Percentiles rank a stretch among this genome's conserved stretches.
Evolutionary conservation across 2,329 filamentous ascomycete species (phyloP).

Genomic region (Sporothrix dimorphospora): DNA sequence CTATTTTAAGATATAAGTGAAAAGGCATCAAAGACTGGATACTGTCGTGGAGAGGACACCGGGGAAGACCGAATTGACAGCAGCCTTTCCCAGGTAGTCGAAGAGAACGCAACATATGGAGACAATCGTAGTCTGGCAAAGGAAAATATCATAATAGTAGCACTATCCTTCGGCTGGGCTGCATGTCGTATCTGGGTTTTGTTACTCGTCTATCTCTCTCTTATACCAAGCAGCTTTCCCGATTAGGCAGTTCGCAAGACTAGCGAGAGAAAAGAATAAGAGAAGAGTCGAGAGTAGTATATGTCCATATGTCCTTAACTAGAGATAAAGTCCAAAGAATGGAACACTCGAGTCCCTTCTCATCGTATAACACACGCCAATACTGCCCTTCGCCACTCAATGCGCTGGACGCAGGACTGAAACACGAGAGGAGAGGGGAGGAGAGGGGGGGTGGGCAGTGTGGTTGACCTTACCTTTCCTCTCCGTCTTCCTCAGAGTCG

Average conservation of each 20-base stretch:
- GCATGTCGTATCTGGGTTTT: not conserved
- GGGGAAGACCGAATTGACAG: not conserved
- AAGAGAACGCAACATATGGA: not conserved
- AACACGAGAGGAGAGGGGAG: not conserved
- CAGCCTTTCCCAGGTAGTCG: not conserved
- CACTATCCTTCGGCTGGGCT: not conserved
- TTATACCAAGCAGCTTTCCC: slow-evolving; percentile 3
- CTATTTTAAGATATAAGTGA: not conserved
- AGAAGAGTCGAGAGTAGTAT: too few species aligned
- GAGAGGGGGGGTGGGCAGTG: not conserved
- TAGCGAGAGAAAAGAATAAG: not conserved
- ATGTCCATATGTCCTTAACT: not conserved
- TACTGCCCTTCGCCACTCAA: not conserved
- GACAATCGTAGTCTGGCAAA: not conserved
- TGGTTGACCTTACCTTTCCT: not conserved
- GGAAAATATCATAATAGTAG: not conserved
- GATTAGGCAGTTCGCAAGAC: slow-evolving; percentile 21
- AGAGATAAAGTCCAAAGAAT: not conserved
- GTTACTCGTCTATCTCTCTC: not conserved
- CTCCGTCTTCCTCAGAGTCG: not conserved
- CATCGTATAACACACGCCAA: not conserved
- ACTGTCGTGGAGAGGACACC: not conserved
- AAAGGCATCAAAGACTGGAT: not conserved
- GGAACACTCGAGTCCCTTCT: not conserved
- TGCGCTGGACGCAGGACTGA: slow-evolving; percentile 2